Evolutionary conservation across 805 yeast genomes (phyloP), one percentile per base, ranked within the genome.

Genomic region (Wickerhamomyces tratensis): DNA sequence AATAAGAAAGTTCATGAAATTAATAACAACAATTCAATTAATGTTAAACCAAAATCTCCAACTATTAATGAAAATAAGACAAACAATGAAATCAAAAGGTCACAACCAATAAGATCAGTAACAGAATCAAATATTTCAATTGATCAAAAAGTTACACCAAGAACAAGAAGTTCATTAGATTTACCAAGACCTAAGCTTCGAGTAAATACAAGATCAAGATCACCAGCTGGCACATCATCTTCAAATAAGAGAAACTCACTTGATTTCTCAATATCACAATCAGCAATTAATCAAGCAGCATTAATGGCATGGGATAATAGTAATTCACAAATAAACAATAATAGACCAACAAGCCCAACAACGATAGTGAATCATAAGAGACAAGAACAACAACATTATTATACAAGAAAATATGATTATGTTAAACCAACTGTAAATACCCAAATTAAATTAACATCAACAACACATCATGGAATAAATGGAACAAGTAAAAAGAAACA

Each of bases 341-440:
- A 35, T n/a, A 14, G 26, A 38, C 37, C 39, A 8, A n/a, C 33
- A n/a, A 20, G 47, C 25, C 46, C 42, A 14, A 44, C 36, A 7
- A 7, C 10, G 5, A 10, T 27, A 27, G 10, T 27, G 10, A 27
- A 9, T 27, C 30, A 27, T 9, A 10, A 27, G 5, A 10, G 10
- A 7, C 30, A 27, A 27, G 7, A 9, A 8, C 30, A 30, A 13
- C 42, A 27, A 36, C 31, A 33, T 12, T 35, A 13, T 14, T 30
- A 33, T 12, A 39, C 30, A 33, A 43, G 49, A 42, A 46, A 45
- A 14, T 53, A 56, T 37, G 56, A 53, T 8, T 56, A 56, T 33
- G 45, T 47, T n/a, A 53, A 54, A 36, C 59, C 59, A 9, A 46
- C 46, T 2, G 40, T 56, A 27, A 56, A 53, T 37, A 56, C 59